Base-by-base conservation (phyloP, 2,329 filamentous ascomycete species). In the Laburnicola sp. region DNA sequence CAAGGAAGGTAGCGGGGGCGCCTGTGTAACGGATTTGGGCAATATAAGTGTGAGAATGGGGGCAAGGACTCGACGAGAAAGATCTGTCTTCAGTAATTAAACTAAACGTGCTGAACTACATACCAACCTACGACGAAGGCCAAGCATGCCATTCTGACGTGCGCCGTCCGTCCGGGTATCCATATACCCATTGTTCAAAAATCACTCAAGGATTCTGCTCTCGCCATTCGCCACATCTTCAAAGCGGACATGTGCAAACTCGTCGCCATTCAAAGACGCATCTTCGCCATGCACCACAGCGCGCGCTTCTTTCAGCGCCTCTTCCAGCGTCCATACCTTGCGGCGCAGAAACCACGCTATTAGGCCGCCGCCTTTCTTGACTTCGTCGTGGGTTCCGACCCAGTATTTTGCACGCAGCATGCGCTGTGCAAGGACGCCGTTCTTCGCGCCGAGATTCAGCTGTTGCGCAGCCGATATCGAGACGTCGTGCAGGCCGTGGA, bases 401-500 rank as follows among this genome's bases (percentile, higher is more conserved):
- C 85, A 88, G 60, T 87, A 87, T 57, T 75, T 79, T 0, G 83
- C 81, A 2, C 76, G 72, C 27, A 82, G 68, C 3, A 78, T 68
- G 11, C 76, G 69, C 51, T 83, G 83, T 2, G 82, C 81, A 50
- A 80, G 74, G 11, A 86, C 68, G 0, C 82, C 85, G 60, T 87
- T 87, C 51, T 81, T 74, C 0, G 79, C 85, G 2, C 85, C 85
- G 11, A 87, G 77, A 54, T 87, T 88, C 30, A 86, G 72, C 65
- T 86, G 84, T 62, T 82, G 79, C 21, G 73, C 68, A 4, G 67
- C 63, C 1, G 72, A 72, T 21, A 82, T 69, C n/a, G 76, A 75
- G 4, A 87, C 80, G 58, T 86, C 82, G 59, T 87, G 81, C 6
- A 88, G 71, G 0, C 85, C 85, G 65, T 88, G 86, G 6, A 88